Evolutionary conservation across 495 filamentous ascomycete species (phyloP).

Genomic region (Annulohypoxylon maeteangense): DNA sequence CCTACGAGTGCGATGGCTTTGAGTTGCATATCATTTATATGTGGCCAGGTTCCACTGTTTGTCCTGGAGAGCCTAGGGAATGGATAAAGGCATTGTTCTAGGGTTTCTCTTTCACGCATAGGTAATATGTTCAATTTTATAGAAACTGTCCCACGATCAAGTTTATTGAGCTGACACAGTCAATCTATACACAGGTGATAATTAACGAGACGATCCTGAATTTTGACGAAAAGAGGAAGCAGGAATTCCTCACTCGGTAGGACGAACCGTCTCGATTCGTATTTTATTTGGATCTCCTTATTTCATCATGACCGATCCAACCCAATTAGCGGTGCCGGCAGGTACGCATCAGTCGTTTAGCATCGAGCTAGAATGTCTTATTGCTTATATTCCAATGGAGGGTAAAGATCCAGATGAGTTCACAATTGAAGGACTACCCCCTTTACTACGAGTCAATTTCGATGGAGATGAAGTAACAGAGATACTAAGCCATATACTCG

Average conservation of each 20-base stretch:
- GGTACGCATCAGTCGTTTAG: slow-evolving; percentile 40
- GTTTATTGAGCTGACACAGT: neutral
- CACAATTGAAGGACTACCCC: slow-evolving; percentile 26
- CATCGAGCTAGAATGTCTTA: slow-evolving; percentile 48
- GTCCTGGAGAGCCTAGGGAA: neutral
- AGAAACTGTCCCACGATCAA: neutral
- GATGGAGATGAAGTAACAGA: neutral
- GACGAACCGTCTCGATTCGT: neutral
- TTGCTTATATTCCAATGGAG: slow-evolving; percentile 32
- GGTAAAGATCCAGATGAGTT: slow-evolving; percentile 26
- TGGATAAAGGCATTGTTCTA: slow-evolving; percentile 10
- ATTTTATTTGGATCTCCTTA: neutral
- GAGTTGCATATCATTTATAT: neutral
- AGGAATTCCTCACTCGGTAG: slow-evolving; percentile 12
- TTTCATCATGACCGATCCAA: slow-evolving; percentile 23
- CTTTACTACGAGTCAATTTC: slow-evolving; percentile 29
- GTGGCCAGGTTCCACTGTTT: neutral
- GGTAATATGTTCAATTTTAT: neutral
- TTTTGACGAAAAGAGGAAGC: neutral
- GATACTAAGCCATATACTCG: slow-evolving; percentile 11
- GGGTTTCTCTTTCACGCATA: neutral
- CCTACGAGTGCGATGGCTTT: neutral
- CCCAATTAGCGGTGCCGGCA: slow-evolving; percentile 13
- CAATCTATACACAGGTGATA: neutral
- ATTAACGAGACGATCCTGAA: neutral